These are phyloP conservation scores for Scolecobasidium constrictum DNA, from an alignment of 2,329 filamentous ascomycete genomes.

Conservation along the genomic window DNA sequence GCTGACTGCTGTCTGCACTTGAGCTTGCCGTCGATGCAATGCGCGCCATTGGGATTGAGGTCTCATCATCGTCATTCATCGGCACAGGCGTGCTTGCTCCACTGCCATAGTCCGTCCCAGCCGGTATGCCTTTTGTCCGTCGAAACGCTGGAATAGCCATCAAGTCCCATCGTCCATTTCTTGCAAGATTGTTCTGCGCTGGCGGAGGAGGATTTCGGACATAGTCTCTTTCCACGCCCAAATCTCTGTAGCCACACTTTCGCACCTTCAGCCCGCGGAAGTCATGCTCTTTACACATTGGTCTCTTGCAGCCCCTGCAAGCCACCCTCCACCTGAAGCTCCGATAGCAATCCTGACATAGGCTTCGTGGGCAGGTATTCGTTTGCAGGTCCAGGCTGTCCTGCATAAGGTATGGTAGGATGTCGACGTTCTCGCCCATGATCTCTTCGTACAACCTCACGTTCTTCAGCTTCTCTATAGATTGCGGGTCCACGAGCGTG, in stretches of 20 bases:
- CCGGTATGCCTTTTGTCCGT: conserved; percentile 1
- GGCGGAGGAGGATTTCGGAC: conserved; percentile 22
- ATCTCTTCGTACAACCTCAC: conserved; percentile 30
- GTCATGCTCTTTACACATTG: conserved; percentile 50
- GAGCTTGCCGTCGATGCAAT: conserved; percentile 1
- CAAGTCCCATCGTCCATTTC: conserved; percentile 9
- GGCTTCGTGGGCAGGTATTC: conserved; percentile 41
- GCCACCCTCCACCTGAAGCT: conserved; percentile 50
- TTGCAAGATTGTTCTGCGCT: conserved; percentile 25
- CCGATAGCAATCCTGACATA: conserved; percentile 47
- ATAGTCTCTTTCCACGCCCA: conserved; percentile 37
- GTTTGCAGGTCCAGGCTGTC: conserved; percentile 31
- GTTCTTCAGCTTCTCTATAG: conserved; percentile 28
- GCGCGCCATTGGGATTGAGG: not conserved
- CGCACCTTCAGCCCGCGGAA: conserved; percentile 44
- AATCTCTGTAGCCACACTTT: conserved; percentile 46
- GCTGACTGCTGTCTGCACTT: conserved; percentile 1
- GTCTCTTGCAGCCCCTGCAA: conserved; percentile 45
- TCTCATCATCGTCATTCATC: not conserved
- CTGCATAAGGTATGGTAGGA: conserved; percentile 27
- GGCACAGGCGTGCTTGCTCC: conserved; percentile 2
- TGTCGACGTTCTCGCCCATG: conserved; percentile 26
- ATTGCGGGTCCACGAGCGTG: conserved; percentile 34
- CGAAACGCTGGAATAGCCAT: not conserved
- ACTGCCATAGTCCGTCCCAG: not conserved